Percentiles rank a stretch among this genome's conserved stretches.
These are phyloP conservation scores for Wickerhamomyces subpelliculosus DNA, from an alignment of 805 yeast species.

Conservation along the genomic window DNA sequence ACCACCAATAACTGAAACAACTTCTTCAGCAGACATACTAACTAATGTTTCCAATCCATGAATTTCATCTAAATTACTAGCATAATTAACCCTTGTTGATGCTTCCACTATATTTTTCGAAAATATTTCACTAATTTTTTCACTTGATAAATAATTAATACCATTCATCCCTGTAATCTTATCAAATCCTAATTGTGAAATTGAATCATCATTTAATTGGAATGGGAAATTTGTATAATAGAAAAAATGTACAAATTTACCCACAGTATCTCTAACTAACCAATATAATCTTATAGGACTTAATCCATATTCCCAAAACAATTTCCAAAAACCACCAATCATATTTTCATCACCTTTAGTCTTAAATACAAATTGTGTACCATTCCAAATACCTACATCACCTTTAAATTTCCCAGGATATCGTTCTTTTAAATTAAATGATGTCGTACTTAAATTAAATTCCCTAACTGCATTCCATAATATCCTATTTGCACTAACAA, in stretches of 20 bases:
- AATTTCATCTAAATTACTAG: slow-evolving; percentile 32
- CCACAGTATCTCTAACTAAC: slow-evolving; percentile 16
- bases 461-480: slow-evolving; percentile 29
- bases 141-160: slow-evolving; percentile 14
- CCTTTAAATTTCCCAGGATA: slow-evolving; percentile 8
- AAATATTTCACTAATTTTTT: slow-evolving; percentile 21
- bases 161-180: slow-evolving; percentile 21
- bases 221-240: slow-evolving; percentile 32
- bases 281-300: slow-evolving; percentile 19
- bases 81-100: slow-evolving; percentile 37
- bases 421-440: slow-evolving; percentile 10
- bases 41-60: slow-evolving; percentile 37
- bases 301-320: slow-evolving; percentile 26
- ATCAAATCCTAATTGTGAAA: slow-evolving; percentile 16
- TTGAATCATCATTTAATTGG: slow-evolving; percentile 7
- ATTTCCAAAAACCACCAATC: slow-evolving; percentile 7
- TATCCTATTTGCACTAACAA: slow-evolving; percentile 33
- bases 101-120: slow-evolving; percentile 29
- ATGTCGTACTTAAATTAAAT: slow-evolving; percentile 24
- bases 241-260: slow-evolving; percentile 24
- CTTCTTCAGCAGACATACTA: slow-evolving; percentile 30
- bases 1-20: slow-evolving; percentile 34
- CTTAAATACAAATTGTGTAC: slow-evolving; percentile 18
- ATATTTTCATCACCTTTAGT: slow-evolving; percentile 1
- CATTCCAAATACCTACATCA: slow-evolving; percentile 32